phyloP scores from a whole-genome alignment of 1,284 basidiomycete genomes.

The Cutaneotrichosporon cavernicola region DNA sequence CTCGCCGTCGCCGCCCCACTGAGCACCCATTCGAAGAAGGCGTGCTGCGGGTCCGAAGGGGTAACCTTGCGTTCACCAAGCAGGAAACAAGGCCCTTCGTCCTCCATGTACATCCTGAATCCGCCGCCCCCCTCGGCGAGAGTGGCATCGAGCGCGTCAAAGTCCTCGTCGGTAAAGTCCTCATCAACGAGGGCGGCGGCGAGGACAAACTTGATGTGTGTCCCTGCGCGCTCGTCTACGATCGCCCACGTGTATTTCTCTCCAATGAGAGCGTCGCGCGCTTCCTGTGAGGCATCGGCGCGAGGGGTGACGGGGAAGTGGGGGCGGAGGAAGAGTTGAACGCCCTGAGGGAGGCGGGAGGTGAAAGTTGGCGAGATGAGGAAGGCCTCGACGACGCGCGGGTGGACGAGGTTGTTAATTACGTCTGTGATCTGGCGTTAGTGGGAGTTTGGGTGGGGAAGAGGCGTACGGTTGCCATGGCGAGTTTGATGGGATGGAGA shows the following conservation, averaged over 20 bases:
- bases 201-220: neutral
- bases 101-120: conserved; percentile 7
- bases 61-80: neutral
- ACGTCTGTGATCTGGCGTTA: conserved; percentile 4
- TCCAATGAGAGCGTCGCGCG: neutral
- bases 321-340: conserved; percentile 4
- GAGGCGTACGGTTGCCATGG: neutral
- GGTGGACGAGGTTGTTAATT: conserved; percentile 17
- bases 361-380: conserved; percentile 10
- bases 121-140: neutral
- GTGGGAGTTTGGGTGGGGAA: neutral
- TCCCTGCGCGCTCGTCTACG: conserved; percentile 4
- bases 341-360: conserved; percentile 6
- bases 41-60: neutral
- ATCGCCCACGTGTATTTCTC: conserved; percentile 16
- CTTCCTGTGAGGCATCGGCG: neutral
- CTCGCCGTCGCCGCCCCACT: conserved; percentile 1
- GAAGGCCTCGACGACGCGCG: conserved; percentile 13
- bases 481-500: neutral
- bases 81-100: neutral
- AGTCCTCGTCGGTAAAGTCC: conserved; percentile 1
- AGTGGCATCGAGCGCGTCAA: conserved; percentile 11
- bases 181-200: conserved; percentile 9
- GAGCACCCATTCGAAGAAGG: neutral
- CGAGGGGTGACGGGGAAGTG: conserved; percentile 1